phyloP scores from a whole-genome alignment of 108 stramenopile species.

The Phaeodactylum tricornutum region DNA sequence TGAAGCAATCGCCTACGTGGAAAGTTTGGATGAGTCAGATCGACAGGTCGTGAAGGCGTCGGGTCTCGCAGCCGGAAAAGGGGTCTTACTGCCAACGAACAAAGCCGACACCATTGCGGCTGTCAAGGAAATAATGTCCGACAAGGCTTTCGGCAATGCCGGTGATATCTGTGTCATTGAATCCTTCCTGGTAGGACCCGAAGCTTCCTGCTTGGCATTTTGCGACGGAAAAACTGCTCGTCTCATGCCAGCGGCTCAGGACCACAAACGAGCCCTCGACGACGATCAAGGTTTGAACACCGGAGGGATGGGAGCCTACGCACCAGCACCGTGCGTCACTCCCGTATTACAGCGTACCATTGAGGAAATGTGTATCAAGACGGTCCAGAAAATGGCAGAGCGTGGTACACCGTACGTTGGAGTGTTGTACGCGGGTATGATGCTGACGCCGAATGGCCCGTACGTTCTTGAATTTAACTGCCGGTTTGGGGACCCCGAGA shows the following conservation, averaged over 20 bases:
- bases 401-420: slow-evolving; percentile 96
- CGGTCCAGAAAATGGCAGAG: slow-evolving; percentile 91
- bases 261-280: slow-evolving; percentile 98
- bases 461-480: slow-evolving; percentile 97
- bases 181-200: slow-evolving; percentile 95
- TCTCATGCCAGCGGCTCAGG: slow-evolving; percentile 91
- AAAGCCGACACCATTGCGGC: slow-evolving; percentile 88
- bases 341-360: slow-evolving; percentile 78
- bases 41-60: slow-evolving; percentile 98
- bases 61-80: slow-evolving; percentile 98
- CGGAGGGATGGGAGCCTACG: slow-evolving; percentile 99
- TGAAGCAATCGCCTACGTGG: slow-evolving; percentile 81
- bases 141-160: slow-evolving; percentile 88
- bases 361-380: slow-evolving; percentile 83
- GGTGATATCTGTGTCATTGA: slow-evolving; percentile 97
- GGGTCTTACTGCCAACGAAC: slow-evolving; percentile 88
- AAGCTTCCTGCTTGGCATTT: slow-evolving; percentile 93
- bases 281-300: slow-evolving; percentile 96
- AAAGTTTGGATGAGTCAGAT: slow-evolving; percentile 60
- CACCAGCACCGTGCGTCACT: slow-evolving; percentile 94
- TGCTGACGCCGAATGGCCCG: slow-evolving; percentile 88
- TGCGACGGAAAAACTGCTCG: slow-evolving; percentile 92
- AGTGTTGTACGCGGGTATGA: slow-evolving; percentile 96
- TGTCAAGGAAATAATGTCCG: slow-evolving; percentile 90
- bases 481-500: slow-evolving; percentile 99